Percentiles rank a stretch among this genome's conserved stretches.
phyloP scores from a whole-genome alignment of 202 grass and related monocot species.

The Zoysia matrella region DNA sequence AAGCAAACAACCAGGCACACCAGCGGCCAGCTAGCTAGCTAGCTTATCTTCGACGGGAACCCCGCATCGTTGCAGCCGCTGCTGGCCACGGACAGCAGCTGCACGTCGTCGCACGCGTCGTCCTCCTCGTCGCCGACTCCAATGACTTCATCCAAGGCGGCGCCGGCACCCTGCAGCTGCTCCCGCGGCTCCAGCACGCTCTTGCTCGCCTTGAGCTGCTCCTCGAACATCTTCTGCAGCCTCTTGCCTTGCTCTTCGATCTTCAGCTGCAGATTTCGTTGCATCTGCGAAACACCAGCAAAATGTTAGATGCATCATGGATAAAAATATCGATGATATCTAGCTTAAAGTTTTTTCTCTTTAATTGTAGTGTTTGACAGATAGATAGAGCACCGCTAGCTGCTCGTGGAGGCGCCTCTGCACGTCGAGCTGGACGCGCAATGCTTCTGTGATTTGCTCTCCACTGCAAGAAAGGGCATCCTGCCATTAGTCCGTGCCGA shows the following conservation, averaged over 20 bases:
- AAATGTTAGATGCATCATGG: neutral
- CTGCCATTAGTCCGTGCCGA: slow-evolving; percentile 6
- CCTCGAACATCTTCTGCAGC: slow-evolving; percentile 82
- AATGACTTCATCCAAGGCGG: neutral
- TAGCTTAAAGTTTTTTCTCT: neutral
- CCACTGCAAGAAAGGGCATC: slow-evolving; percentile 53
- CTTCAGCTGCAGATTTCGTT: slow-evolving; percentile 73
- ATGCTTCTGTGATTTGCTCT: slow-evolving; percentile 78
- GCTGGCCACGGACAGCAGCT: slow-evolving; percentile 30
- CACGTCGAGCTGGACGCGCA: slow-evolving; percentile 53
- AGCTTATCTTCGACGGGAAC: slow-evolving; percentile 58
- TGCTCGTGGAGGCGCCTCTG: slow-evolving; percentile 74
- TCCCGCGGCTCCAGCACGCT: slow-evolving; percentile 25
- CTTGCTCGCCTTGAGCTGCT: slow-evolving; percentile 71
- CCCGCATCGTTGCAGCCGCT: slow-evolving; percentile 28
- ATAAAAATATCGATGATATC: neutral
- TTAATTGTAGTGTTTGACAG: neutral
- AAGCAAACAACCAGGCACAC: neutral
- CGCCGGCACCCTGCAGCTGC: slow-evolving; percentile 13
- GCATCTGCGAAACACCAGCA: slow-evolving; percentile 49
- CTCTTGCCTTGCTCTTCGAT: slow-evolving; percentile 84
- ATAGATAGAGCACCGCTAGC: slow-evolving; percentile 66
- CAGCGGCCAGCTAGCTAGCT: neutral
- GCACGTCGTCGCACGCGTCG: slow-evolving; percentile 40
- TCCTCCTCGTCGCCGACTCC: neutral